A percentile compares a stretch with the other conserved stretches of the same genome.
These are phyloP conservation scores for Elsinoe arachidis DNA, from an alignment of 2,329 filamentous ascomycete genomes.

Conservation along the genomic window DNA sequence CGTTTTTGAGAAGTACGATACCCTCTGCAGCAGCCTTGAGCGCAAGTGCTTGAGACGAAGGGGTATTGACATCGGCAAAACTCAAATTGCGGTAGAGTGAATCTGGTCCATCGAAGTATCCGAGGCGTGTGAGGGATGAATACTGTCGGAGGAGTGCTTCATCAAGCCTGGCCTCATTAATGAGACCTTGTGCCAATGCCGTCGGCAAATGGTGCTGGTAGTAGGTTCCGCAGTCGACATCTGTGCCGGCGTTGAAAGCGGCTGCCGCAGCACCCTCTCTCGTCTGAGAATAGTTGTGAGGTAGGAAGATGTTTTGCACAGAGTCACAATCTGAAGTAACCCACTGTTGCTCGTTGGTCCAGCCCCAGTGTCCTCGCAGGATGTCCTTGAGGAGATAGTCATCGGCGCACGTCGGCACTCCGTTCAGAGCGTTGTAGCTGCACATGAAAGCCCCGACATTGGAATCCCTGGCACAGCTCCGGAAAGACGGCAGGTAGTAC, in stretches of 20 bases:
- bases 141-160: conserved; percentile 45
- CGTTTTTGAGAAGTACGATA: conserved; percentile 46
- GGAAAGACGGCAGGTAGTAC: conserved; percentile 60
- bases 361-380: conserved; percentile 57
- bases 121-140: conserved; percentile 45
- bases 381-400: conserved; percentile 54
- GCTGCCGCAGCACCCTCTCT: conserved; percentile 40
- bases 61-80: conserved; percentile 49
- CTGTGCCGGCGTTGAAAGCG: conserved; percentile 44
- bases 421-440: conserved; percentile 56
- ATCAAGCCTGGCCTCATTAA: conserved; percentile 41
- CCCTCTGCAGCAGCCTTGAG: conserved; percentile 43
- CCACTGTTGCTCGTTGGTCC: conserved; percentile 52
- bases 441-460: conserved; percentile 46
- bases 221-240: conserved; percentile 45
- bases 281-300: conserved; percentile 36
- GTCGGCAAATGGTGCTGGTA: conserved; percentile 39
- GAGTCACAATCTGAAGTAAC: conserved; percentile 60
- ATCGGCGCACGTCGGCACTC: conserved; percentile 55
- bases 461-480: conserved; percentile 39
- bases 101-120: conserved; percentile 48
- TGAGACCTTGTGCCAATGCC: conserved; percentile 34
- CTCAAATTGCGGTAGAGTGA: conserved; percentile 44
- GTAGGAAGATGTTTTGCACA: conserved; percentile 49
- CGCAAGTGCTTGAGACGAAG: conserved; percentile 47